These are phyloP conservation scores for Phlebiopsis gigantea DNA, from an alignment of 768 basidiomycete species.

Conservation along the genomic window DNA sequence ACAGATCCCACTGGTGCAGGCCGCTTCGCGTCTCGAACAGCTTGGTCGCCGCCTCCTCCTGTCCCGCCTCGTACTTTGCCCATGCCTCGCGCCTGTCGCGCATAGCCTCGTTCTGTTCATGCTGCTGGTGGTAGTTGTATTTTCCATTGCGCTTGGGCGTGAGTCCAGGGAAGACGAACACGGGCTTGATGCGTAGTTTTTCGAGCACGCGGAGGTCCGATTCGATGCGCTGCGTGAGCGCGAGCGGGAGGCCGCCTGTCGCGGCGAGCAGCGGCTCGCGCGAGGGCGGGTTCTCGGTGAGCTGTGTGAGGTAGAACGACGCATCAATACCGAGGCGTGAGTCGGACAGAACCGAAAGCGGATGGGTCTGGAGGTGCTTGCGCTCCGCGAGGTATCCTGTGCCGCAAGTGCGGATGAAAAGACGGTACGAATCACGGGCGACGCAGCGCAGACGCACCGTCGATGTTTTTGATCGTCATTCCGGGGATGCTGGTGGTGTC, in stretches of 20 bases:
- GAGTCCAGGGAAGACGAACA: conserved; percentile 96
- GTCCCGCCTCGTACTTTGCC: conserved; percentile 88
- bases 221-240: conserved; percentile 84
- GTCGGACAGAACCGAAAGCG: conserved; percentile 78
- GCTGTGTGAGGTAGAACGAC: conserved; percentile 75
- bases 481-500: background rate
- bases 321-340: conserved; percentile 97
- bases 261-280: conserved; percentile 91
- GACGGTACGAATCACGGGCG: background rate
- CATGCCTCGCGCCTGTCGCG: conserved; percentile 82
- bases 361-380: conserved; percentile 79
- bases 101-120: conserved; percentile 54
- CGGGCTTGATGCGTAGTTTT: conserved; percentile 90
- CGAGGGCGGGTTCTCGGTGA: conserved; percentile 71
- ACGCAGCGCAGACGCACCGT: conserved; percentile 46
- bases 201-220: conserved; percentile 87
- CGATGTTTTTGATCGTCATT: conserved; percentile 83
- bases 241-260: conserved; percentile 90
- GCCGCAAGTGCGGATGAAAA: background rate
- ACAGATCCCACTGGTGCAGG: conserved; percentile 83
- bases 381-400: conserved; percentile 82
- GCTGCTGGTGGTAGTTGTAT: conserved; percentile 47
- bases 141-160: conserved; percentile 70
- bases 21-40: conserved; percentile 74
- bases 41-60: conserved; percentile 84